Evolutionary conservation across 2,329 filamentous ascomycete species (phyloP), one percentile per base, ranked within the genome.

Genomic region (Penicillium sp.): DNA sequence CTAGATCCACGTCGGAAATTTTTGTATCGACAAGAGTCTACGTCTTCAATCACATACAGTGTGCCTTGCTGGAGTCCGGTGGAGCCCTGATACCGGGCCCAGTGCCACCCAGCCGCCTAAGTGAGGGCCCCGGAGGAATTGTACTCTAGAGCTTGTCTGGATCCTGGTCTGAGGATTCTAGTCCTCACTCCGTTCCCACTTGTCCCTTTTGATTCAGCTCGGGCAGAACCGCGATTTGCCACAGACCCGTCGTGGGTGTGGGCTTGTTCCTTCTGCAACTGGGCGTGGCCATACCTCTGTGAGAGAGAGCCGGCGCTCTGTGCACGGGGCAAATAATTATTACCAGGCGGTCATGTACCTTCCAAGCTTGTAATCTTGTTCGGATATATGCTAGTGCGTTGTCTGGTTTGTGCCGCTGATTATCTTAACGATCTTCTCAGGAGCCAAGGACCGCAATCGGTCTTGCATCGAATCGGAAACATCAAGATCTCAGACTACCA

Each of bases 1-100:
- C 54, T 59, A 51, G 56, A 45, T 61, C 60, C 59, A 67, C 59
- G 60, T 60, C 62, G 59, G 59, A 64, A 58, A 63, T 36, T 65
- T 63, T 61, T 60, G 16, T 42, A 21, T 13, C 6, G 9, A 33
- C 8, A 7, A 41, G 33, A 8, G 45, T 23, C 10, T 33, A 21
- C 21, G 1, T n/a, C 23, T n/a, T 42, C 23, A 16, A n/a, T n/a
- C 34, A 21, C 18, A 38, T 8, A 38, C 18, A 21, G 18, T 21
- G 18, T 21, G 16, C 18, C 34, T 10, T 36, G n/a, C 36, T 21
- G 36, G 36, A 21, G 36, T 21, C 36, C 16, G 16, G 16, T 21
- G 36, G 36, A 39, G 16, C 16, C 9, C 36, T 39, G 36, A 39
- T 21, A 38, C 36, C 9, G 36, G 18, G 36, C 18, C 16, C 36